Evolutionary conservation across 169 alveolate species (phyloP), one percentile per base, ranked within the genome.

Genomic region (Babesia caballi): DNA sequence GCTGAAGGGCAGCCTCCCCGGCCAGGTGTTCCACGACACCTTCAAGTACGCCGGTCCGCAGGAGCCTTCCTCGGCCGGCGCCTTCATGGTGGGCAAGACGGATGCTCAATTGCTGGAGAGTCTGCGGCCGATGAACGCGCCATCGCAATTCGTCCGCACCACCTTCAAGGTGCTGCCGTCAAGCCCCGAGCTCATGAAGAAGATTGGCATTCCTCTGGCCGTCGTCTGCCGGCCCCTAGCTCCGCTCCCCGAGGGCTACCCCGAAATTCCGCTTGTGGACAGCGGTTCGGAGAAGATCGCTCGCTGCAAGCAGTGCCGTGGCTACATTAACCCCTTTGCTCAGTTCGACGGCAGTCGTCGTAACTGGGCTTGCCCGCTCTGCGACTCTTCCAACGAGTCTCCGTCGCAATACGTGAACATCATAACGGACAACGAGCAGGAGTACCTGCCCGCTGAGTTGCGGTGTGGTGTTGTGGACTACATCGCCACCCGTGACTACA

Each of bases 321-420:
- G 97, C 2, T 97, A 96, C 88, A 94, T 97, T 51, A 97, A 97
- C 84, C 99, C 99, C 27, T 97, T 94, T 84, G 97, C 96, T 25
- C 82, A 89, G 81, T 96, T 96, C 91, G 97, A 94, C 57, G 94
- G 94, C 33, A 91, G 92, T 25, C 98, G 99, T n/a, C 85, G 95
- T 41, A 92, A 94, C 58, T 97, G 99, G 99, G 75, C 85, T 42
- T 97, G 99, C 85, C 97, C 97, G 88, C 57, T 97, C 82, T 97
- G 99, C 65, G 98, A 97, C 30, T 88, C 83, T 59, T 84, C 94
- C 32, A 97, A 97, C 83, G 95, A 94, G 66, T 91, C 97, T 33
- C 97, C 93, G 40, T 91, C 87, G 52, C 91, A 90, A 74, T 94
- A 94, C 80, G 83, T 85, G 56, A 77, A 90, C 54, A 84, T 91